phyloP scores from a whole-genome alignment of 2,329 filamentous ascomycete genomes.

The Exophiala mesophila region DNA sequence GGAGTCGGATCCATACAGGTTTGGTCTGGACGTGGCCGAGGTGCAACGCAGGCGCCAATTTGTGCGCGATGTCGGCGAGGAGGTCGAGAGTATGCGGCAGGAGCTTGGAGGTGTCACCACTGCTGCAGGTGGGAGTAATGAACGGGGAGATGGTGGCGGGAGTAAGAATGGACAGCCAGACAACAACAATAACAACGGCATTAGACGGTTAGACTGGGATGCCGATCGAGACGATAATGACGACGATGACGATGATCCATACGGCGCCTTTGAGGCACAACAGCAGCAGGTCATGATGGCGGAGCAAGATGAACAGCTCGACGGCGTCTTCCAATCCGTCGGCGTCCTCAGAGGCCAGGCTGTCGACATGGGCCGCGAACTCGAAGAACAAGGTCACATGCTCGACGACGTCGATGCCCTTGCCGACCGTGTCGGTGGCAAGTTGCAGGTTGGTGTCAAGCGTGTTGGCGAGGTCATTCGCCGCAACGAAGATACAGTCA shows the following conservation, averaged over 20 bases:
- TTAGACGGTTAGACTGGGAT: constrained; percentile 19
- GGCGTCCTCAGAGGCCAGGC: constrained; percentile 87
- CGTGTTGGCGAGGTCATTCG: constrained; percentile 79
- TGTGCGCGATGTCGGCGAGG: constrained; percentile 81
- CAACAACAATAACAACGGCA: not conserved
- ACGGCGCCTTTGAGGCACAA: constrained; percentile 82
- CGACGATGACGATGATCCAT: constrained; percentile 56
- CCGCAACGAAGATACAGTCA: constrained; percentile 71
- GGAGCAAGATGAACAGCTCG: constrained; percentile 88
- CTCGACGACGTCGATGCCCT: constrained; percentile 78
- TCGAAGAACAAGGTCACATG: constrained; percentile 91
- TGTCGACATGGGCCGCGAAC: constrained; percentile 89
- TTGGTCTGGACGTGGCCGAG: constrained; percentile 78
- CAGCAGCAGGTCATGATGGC: constrained; percentile 88
- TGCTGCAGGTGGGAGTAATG: constrained; percentile 32
- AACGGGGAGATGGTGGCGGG: not conserved
- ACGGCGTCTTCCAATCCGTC: constrained; percentile 88
- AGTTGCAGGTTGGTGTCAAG: constrained; percentile 79
- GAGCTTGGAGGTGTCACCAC: constrained; percentile 60
- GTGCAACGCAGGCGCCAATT: constrained; percentile 73
- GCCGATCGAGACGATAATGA: constrained; percentile 16
- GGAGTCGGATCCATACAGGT: constrained; percentile 80
- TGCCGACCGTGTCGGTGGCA: constrained; percentile 80
- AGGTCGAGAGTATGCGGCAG: constrained; percentile 83
- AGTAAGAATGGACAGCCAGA: not conserved